These are phyloP conservation scores for Emericellopsis cladophorae DNA, from an alignment of 2,329 filamentous ascomycete genomes.

Conservation along the genomic window DNA sequence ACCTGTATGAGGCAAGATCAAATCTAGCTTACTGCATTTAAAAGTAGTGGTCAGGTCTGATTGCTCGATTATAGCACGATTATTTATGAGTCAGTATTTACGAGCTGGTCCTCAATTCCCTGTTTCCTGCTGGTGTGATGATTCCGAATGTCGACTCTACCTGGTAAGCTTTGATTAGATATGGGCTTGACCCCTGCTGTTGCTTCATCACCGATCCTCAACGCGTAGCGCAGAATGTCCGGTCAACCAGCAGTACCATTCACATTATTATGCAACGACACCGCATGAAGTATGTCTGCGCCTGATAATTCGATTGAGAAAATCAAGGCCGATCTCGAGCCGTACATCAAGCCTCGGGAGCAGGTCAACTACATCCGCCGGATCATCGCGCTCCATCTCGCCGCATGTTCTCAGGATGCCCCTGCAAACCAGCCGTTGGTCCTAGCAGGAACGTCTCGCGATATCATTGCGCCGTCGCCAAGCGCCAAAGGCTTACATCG, in stretches of 20 bases:
- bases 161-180: too few relatives aligned
- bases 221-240: too few relatives aligned
- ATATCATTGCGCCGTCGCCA: constrained; percentile 17
- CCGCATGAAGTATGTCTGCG: constrained; percentile 11
- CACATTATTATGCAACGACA: not conserved
- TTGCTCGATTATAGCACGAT: too few relatives aligned
- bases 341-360: constrained; percentile 43
- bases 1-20: too few relatives aligned
- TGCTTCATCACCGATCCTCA: too few relatives aligned
- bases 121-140: too few relatives aligned
- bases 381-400: constrained; percentile 40
- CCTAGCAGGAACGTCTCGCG: constrained; percentile 26
- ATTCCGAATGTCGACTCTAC: too few relatives aligned
- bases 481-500: constrained; percentile 34
- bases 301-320: constrained; percentile 18
- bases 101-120: too few relatives aligned
- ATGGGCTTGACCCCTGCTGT: too few relatives aligned
- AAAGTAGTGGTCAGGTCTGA: too few relatives aligned
- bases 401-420: constrained; percentile 29
- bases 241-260: not conserved
- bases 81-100: too few relatives aligned
- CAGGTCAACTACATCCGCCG: constrained; percentile 43
- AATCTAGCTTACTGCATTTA: too few relatives aligned
- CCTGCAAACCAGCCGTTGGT: constrained; percentile 31
- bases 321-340: constrained; percentile 30